Base-by-base conservation (phyloP, 495 filamentous ascomycete species). In the Penicillium verhagenii region DNA sequence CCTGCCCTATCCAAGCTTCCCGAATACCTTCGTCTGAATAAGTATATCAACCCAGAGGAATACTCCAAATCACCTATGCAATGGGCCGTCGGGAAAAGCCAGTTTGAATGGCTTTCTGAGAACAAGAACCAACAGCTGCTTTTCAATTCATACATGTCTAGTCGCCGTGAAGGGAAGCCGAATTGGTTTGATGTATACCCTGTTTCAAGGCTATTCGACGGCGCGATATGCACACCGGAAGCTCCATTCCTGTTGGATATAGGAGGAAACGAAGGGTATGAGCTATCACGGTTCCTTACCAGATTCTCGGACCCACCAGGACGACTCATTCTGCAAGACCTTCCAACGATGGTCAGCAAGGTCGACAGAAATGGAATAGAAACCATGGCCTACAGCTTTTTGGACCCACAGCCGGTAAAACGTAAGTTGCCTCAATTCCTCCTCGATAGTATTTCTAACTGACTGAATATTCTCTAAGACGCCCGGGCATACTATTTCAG, bases 241-340 rank as follows among this genome's bases (percentile, higher is more conserved):
- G 39, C 50, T 0, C 50, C 63, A 6, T 55, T 72, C 6, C 54
- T 75, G 1, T 76, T 83, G 5, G 82, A 84, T 63, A 61, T 81
- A 2, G 79, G 71, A 28, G 80, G 79, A 3, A 68, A 66, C n/a
- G 42, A 61, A 4, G 79, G 80, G 1, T 72, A 80, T 40, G 75
- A 82, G 44, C 58, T 79, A 0, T 38, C 54, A 3, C 57, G 55
- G 11, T 72, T 81, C 25, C 20, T 29, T 11, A 19, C 40, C 16
- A 8, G 23, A 29, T 44, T 54, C 2, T 26, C 23, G 0, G 21
- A n/a, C 10, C 24, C 19, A 2, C 54, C 54, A 8, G 54, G 59
- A 1, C 50, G 43, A 9, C 23, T 54, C 8, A 49, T 61, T 1
- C 19, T 57, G 1, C 59, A 61, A 38, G 53, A 58, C 40, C 42